phyloP scores from a whole-genome alignment of 176 grass and related monocot species.

The Musa beccarii region DNA sequence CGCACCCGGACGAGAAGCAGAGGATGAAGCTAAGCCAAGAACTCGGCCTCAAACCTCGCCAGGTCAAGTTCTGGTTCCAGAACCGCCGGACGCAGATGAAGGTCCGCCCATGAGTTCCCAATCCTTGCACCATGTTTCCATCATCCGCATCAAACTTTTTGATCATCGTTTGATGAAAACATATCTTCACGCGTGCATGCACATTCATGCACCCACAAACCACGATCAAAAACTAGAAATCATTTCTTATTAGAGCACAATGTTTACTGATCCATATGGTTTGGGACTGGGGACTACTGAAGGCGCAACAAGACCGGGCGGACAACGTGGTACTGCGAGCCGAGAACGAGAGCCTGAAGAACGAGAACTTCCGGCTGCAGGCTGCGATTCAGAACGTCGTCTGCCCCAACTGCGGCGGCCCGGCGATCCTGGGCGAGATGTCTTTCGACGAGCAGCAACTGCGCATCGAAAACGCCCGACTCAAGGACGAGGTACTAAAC shows the following conservation, averaged over 20 bases:
- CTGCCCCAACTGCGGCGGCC: constrained; percentile 85
- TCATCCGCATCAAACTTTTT: too few species aligned
- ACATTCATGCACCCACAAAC: too few species aligned
- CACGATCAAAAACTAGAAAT: too few species aligned
- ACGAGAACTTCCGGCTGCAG: constrained; percentile 84
- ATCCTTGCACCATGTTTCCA: too few species aligned
- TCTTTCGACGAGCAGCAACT: constrained; percentile 84
- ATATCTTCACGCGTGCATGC: too few species aligned
- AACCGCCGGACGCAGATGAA: constrained; percentile 97
- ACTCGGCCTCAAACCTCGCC: constrained; percentile 78
- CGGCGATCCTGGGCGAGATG: constrained; percentile 89
- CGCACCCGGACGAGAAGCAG: constrained; percentile 98
- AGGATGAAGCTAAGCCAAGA: constrained; percentile 90
- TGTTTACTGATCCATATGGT: too few species aligned
- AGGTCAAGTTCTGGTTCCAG: constrained; percentile 99
- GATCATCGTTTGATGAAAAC: too few species aligned
- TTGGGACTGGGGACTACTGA: neutral
- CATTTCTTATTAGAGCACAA: too few species aligned
- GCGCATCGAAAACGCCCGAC: constrained; percentile 78
- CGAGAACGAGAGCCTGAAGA: constrained; percentile 89
- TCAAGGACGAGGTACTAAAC: constrained; percentile 76
- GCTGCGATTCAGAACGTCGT: constrained; percentile 77
- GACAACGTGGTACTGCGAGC: constrained; percentile 77
- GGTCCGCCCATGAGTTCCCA: constrained; percentile 17
- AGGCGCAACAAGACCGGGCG: constrained; percentile 88